Evolutionary conservation across 2,329 filamentous ascomycete species (phyloP), one percentile per base, ranked within the genome.

Genomic region (Pyrenophora tritici-repentis): DNA sequence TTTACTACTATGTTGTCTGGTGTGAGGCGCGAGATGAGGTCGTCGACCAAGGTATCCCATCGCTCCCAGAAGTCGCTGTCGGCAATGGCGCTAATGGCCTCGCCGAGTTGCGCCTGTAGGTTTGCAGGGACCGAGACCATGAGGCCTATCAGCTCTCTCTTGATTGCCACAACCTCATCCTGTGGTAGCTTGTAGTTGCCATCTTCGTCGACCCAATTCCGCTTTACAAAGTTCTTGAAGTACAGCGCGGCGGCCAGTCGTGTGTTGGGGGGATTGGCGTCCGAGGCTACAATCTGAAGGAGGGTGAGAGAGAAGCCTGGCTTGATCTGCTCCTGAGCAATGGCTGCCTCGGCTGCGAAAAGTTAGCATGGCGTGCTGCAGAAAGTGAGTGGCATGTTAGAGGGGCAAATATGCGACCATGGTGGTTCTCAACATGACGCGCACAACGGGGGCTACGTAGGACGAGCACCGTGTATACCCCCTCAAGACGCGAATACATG

Each of bases 141-240:
- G 65, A 99, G 81, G 50, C 91, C 93, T 66, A 99, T 93, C 56
- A 99, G 85, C 79, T 97, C 92, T 68, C 86, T 86, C 79, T 99
- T 99, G 80, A 99, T 96, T 36, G 90, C 90, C 22, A 80, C 77
- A 32, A 99, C 92, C 79, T 97, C 94, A 62, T 90, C 83, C 55
- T 81, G 73, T 10, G 89, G 86, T 32, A 99, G 84, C 77, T 92
- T 94, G 81, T 99, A 94, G 74, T 89, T 88, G 70, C 94, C 92
- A 76, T 97, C 90, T 71, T 96, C 93, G 74, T 97, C 90, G 65
- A 91, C 90, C 85, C 95, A 99, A 80, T 91, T 94, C 71, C 89
- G 86, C 75, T 89, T 89, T 70, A 99, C 91, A 75, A 96, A 96
- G 79, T 99, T 99, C 78, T 99, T 99, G 84, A 99, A 99, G 79